Evolutionary conservation across 208 protist genomes (phyloP).

Genomic region (Herpetomonas samuelpessoai): DNA sequence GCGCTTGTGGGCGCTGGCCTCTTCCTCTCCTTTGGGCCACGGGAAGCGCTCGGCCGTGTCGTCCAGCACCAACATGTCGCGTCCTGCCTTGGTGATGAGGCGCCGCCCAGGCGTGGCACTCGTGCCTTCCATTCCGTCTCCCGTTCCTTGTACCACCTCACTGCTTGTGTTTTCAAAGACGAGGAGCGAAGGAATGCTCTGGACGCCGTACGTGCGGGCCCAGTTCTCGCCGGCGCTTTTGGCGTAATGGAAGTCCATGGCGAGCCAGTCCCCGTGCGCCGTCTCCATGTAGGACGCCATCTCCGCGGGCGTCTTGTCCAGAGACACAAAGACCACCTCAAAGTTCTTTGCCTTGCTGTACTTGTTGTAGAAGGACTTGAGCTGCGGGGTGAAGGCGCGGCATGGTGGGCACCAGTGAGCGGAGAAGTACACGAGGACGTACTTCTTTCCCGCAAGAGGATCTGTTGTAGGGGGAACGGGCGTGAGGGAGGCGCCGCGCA

Average conservation of each 20-base stretch:
- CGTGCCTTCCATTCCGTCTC: constrained; percentile 3
- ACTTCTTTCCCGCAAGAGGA: too few relatives aligned
- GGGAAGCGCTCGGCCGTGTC: constrained; percentile 18
- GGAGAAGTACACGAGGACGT: too few relatives aligned
- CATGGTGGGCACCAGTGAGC: too few relatives aligned
- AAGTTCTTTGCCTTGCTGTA: constrained; percentile 31
- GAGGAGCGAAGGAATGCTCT: constrained; percentile 37
- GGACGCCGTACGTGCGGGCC: constrained; percentile 16
- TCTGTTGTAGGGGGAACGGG: too few relatives aligned
- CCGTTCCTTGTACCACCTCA: background rate
- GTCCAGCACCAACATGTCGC: constrained; percentile 11
- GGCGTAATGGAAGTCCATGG: constrained; percentile 23
- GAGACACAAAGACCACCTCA: constrained; percentile 66
- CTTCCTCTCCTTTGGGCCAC: constrained; percentile 11
- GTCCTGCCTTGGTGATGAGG: constrained; percentile 10
- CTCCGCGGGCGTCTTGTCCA: constrained; percentile 34
- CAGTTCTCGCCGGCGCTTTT: constrained; percentile 11
- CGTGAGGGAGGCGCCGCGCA: too few relatives aligned
- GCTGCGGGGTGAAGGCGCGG: constrained; percentile 75
- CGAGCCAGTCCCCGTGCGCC: constrained; percentile 45
- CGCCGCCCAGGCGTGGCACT: constrained; percentile 2
- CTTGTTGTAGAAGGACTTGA: constrained; percentile 48
- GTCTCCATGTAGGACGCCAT: constrained; percentile 48
- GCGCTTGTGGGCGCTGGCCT: constrained; percentile 1
- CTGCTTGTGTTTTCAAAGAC: constrained; percentile 33